Evolutionary conservation across 768 basidiomycete species (phyloP).

Genomic region (Panaeolus cyanescens): DNA sequence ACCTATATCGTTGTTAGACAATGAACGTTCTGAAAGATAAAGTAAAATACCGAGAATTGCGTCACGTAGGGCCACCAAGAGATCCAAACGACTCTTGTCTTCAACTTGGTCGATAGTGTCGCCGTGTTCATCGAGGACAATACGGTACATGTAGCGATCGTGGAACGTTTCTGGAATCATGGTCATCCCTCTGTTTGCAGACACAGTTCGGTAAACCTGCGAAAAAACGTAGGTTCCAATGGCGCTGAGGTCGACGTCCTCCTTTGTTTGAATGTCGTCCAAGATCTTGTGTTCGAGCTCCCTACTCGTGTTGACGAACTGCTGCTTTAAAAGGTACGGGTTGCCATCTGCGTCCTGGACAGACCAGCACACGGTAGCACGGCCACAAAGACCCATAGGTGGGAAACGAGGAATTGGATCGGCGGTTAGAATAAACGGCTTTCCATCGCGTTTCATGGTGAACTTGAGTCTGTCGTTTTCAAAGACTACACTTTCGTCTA

Average conservation of each 20-base stretch:
- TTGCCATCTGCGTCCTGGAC: background rate
- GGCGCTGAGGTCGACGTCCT: background rate
- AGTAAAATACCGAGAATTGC: background rate
- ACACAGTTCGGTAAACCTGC: background rate
- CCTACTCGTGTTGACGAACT: background rate
- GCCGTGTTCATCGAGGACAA: background rate
- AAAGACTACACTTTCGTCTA: no score
- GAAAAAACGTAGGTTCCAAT: background rate
- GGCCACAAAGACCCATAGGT: background rate
- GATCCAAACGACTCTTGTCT: background rate
- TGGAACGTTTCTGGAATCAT: background rate
- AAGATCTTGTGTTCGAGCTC: background rate
- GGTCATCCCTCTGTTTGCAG: background rate
- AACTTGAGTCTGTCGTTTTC: no score
- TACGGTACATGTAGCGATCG: background rate
- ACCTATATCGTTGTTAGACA: background rate
- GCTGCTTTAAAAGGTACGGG: background rate
- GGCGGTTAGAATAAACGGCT: no score
- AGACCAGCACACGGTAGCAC: background rate
- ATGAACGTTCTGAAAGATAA: background rate
- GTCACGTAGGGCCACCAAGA: background rate
- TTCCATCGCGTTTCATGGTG: no score
- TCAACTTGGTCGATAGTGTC: background rate
- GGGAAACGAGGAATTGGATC: no score
- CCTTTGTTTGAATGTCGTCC: background rate